Base-by-base conservation (phyloP, 2,329 filamentous ascomycete genomes). In the Diaporthe australafricana region DNA sequence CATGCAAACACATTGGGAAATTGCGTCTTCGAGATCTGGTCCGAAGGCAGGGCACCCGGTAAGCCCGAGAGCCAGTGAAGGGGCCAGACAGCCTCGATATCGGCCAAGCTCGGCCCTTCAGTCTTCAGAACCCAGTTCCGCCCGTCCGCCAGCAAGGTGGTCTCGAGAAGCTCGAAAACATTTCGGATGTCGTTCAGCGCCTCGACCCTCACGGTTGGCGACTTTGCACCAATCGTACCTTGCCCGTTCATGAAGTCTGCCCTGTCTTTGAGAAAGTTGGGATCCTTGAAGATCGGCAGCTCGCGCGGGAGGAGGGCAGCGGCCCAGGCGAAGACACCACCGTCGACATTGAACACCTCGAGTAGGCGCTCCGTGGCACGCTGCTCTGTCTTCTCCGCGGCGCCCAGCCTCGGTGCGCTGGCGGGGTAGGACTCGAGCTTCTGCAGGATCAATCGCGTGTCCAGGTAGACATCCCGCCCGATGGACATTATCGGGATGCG, bases 401-500 rank as follows among this genome's bases (percentile, higher is more conserved):
- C 79, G 47, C 82, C 81, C 30, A 84, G 80, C 1, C 77, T 80
- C 0, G 83, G 78, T 17, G 82, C 79, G 2, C 84, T 74, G 0
- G 87, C 87, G 77, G 87, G 89, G 45, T 87, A 81, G 1, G 82
- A 76, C 76, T 93, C 90, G 1, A 94, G 88, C 79, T 90, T 91
- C 32, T 80, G 80, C 25, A 94, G 80, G 76, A 94, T 94, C 27
- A 94, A 86, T 3, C 90, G 88, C 2, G 90, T 91, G 83, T 94
- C 92, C 73, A 89, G 83, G 82, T 93, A 94, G 53, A 94, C 82
- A 77, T 93, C 89, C 7, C 88, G 84, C 20, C 91, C 92, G 75
- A 94, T 90, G 27, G 89, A 82, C 65, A 94, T 81, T 65, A 94
- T 77, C 1, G 92, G 92, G 70, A 94, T 93, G 71, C 92, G 91